Evolutionary conservation across 208 protist genomes (phyloP).

Genomic region (Wallacemonas sp.): DNA sequence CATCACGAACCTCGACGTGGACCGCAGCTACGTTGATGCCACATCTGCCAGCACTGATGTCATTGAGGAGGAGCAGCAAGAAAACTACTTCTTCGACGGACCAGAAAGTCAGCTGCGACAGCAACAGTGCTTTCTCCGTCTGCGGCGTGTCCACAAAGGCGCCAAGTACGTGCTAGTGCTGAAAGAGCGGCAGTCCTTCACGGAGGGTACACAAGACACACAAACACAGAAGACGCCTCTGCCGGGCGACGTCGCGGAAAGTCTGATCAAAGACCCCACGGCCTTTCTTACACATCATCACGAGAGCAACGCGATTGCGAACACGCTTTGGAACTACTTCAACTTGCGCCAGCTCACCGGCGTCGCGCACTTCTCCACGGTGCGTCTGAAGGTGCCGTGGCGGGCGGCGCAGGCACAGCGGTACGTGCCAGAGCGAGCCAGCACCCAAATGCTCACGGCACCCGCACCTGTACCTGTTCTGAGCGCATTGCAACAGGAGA

Average conservation of each 20-base stretch:
- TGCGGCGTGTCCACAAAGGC: slow-evolving; percentile 40
- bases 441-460: slow-evolving; percentile 9
- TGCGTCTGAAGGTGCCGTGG: slow-evolving; percentile 58
- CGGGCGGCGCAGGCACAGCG: slow-evolving; percentile 33
- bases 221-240: slow-evolving; percentile 36
- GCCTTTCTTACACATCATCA: slow-evolving; percentile 45
- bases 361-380: slow-evolving; percentile 55
- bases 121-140: slow-evolving; percentile 45
- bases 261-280: slow-evolving; percentile 48
- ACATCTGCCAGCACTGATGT: slow-evolving; percentile 10
- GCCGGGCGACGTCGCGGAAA: slow-evolving; percentile 46
- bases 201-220: slow-evolving; percentile 37
- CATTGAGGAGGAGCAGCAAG: slow-evolving; percentile 41
- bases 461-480: too few relatives aligned
- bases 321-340: slow-evolving; percentile 58
- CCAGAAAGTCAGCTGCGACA: slow-evolving; percentile 30
- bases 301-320: slow-evolving; percentile 45
- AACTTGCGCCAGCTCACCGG: slow-evolving; percentile 36
- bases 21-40: background rate
- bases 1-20: slow-evolving; percentile 15
- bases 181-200: slow-evolving; percentile 55
- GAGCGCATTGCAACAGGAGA: too few relatives aligned
- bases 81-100: slow-evolving; percentile 82
- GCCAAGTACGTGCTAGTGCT: slow-evolving; percentile 48
- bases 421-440: slow-evolving; percentile 12